These are phyloP conservation scores for Hibiscus tridactylites DNA, from an alignment of 345 rosid genomes.

Conservation along the genomic window DNA sequence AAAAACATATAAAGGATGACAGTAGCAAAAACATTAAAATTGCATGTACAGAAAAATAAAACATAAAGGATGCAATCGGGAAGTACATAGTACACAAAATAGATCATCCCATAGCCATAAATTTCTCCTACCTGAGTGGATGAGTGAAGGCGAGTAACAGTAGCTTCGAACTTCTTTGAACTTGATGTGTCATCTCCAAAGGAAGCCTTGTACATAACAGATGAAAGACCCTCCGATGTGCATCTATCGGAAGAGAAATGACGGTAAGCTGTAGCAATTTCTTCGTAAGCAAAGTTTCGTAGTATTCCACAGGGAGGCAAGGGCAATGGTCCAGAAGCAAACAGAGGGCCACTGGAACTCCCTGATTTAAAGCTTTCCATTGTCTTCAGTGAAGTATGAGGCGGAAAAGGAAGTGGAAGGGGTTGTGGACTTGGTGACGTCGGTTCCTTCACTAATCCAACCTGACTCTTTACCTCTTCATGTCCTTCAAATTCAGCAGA, in stretches of 20 bases:
- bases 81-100: no score
- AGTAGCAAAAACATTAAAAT: no score
- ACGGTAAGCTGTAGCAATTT: slow-evolving; percentile 65
- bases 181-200: slow-evolving; percentile 69
- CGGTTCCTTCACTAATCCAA: slow-evolving; percentile 34
- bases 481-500: slow-evolving; percentile 48
- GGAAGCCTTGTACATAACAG: slow-evolving; percentile 73
- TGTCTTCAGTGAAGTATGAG: slow-evolving; percentile 42
- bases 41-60: no score
- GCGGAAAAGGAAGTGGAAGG: slow-evolving; percentile 86
- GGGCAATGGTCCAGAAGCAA: slow-evolving; percentile 83
- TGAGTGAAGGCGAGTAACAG: slow-evolving; percentile 69
- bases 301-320: slow-evolving; percentile 65
- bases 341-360: slow-evolving; percentile 51
- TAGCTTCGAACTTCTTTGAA: slow-evolving; percentile 81
- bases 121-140: slow-evolving; percentile 50
- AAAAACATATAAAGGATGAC: not conserved
- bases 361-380: slow-evolving; percentile 58
- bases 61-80: no score
- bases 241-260: slow-evolving; percentile 64
- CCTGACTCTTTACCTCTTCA: slow-evolving; percentile 50
- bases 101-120: no score
- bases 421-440: slow-evolving; percentile 53
- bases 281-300: slow-evolving; percentile 61
- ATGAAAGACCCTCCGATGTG: slow-evolving; percentile 77